Base-by-base conservation (phyloP, 768 basidiomycete genomes). In the Sutorius australiensis region DNA sequence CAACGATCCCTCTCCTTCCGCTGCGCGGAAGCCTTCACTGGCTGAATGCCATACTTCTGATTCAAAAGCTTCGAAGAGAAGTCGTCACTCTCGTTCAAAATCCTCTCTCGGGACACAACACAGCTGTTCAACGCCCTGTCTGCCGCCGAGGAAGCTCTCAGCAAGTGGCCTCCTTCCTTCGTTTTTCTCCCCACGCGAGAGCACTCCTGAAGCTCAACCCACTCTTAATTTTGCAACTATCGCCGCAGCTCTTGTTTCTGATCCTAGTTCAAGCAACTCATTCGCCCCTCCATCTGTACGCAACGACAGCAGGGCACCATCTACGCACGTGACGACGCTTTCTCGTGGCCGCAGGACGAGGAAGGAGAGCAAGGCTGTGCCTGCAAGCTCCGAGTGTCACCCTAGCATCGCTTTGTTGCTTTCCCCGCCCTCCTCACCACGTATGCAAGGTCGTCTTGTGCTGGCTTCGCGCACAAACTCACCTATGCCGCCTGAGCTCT, bases 391-490 rank as follows among this genome's bases (percentile, higher is more conserved):
- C 0, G 55, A 43, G 11, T 49, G 53, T 43, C 57, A 12, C 21
- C 47, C 56, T 2, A 61, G 47, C 36, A 61, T 59, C 27, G 53
- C 63, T n/a, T 60, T 61, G 61, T 32, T 69, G 5, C 51, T 66
- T 33, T 71, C 69, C 30, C 60, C 57, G 3, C 65, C 60, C 38
- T 47, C 58, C 16, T 66, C 63, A 7, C 56, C 61, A 34, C 38
- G 40, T 11, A 45, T 17, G 37, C 46, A 42, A 2, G 44, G 31
- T 13, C 50, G 50, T 30, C 46, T 43, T 28, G 38, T 48, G 31
- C 13, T 58, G 28, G 31, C 44, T 34, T 43, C 57, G 1, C 55
- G 46, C 21, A 40, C 40, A n/a, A 59, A 55, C n/a, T 21, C 32
- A 1, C 43, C 51, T 13, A 24, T 53, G 17, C 51, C 50, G 11